Evolutionary conservation across 768 basidiomycete genomes (phyloP).

Genomic region (Daedaleopsis nitida): DNA sequence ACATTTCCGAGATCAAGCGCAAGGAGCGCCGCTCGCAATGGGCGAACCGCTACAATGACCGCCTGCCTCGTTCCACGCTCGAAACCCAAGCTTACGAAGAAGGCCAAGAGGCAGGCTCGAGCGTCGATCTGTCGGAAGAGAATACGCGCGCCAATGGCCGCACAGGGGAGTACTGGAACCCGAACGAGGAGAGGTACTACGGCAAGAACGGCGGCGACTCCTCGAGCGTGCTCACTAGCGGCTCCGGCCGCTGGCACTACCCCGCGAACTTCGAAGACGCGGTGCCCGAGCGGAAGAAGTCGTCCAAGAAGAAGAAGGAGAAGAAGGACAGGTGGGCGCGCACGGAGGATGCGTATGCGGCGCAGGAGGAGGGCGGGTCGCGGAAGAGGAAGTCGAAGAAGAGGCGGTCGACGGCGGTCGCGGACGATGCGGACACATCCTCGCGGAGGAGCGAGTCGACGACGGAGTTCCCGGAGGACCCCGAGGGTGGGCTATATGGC

Average conservation of each 20-base stretch:
- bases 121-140: constrained; percentile 30
- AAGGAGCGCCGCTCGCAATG: constrained; percentile 83
- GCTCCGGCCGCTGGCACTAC: constrained; percentile 74
- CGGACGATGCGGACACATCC: constrained; percentile 38
- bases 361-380: constrained; percentile 39
- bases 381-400: constrained; percentile 68
- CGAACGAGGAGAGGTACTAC: constrained; percentile 79
- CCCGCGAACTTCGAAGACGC: constrained; percentile 81
- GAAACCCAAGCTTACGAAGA: constrained; percentile 77
- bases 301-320: constrained; percentile 56
- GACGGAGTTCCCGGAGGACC: constrained; percentile 68
- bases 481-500: constrained; percentile 70
- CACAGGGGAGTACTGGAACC: constrained; percentile 66
- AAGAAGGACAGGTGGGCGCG: constrained; percentile 90
- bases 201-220: constrained; percentile 45
- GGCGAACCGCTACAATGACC: constrained; percentile 85
- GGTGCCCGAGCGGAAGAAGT: constrained; percentile 39
- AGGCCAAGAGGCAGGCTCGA: constrained; percentile 58
- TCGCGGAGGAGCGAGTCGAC: constrained; percentile 38
- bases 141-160: constrained; percentile 24
- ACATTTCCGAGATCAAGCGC: constrained; percentile 75
- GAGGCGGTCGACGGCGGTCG: constrained; percentile 43
- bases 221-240: constrained; percentile 33
- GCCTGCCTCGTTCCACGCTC: constrained; percentile 66
- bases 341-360: constrained; percentile 80